Base-by-base conservation (phyloP, 805 yeast genomes). In the Pichia manshurica region DNA sequence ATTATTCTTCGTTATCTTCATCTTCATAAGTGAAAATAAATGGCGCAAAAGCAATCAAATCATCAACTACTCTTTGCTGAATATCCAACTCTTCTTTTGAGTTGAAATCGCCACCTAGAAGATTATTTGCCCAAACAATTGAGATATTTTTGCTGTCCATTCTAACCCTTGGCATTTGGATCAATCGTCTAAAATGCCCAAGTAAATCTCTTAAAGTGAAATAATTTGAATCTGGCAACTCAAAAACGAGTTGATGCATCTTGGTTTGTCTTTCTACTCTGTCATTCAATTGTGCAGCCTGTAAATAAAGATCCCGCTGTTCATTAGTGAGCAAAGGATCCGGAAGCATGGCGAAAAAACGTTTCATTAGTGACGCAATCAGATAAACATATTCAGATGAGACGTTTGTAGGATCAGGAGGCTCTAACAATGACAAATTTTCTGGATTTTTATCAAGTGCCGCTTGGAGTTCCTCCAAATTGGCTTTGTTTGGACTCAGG, bases 81-180 rank as follows among this genome's bases (percentile, higher is more conserved):
- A 53, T 54, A 15, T 53, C 55, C 16, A 63, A 44, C 31, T 62
- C 66, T 29, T 82, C 86, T 3, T 80, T 77, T 50, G 80, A 82
- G 59, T 75, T 70, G 21, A 78, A 76, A 32, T 53, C 52, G 56
- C 79, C 85, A 42, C 81, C 79, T 63, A 93, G 74, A 45, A 93
- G 67, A 2, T 87, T 86, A 17, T 96, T 96, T 0, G 97, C 96
- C 99, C 99, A 93, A 34, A 91, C 89, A 35, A 87, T 87, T 41
- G 95, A 87, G 57, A 93, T 65, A 50, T 85, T 83, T 59, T 83
- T 82, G 49, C 82, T 73, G 41, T 81, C 81, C 99, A 93, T 93
- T 61, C 93, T 75, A 13, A 93, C 82, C 47, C 83, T 77, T 52
- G 83, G 81, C 25, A 61, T 53, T 16, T 56, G 44, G 28, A 56